phyloP scores from a whole-genome alignment of 768 basidiomycete species.

The Chalciporus chontae region DNA sequence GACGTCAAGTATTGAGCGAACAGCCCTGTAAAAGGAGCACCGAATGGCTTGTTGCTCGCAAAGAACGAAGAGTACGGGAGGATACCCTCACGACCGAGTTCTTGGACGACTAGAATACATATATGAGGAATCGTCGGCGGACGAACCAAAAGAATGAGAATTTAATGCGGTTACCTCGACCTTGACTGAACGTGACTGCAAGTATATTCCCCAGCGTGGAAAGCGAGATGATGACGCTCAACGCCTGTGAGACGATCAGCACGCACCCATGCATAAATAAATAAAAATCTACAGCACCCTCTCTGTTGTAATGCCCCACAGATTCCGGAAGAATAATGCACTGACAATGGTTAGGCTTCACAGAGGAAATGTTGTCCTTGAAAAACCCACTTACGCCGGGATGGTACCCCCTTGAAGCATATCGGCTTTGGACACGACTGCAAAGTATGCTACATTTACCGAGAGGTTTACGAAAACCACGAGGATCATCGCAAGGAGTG shows the following conservation, averaged over 20 bases:
- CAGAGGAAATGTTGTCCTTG: neutral
- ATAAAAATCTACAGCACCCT: slow-evolving; percentile 35
- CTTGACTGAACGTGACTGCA: slow-evolving; percentile 61
- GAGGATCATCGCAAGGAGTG: slow-evolving; percentile 57
- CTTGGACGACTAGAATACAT: slow-evolving; percentile 56
- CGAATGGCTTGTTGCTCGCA: slow-evolving; percentile 68
- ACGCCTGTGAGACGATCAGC: slow-evolving; percentile 35
- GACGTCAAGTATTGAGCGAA: slow-evolving; percentile 61
- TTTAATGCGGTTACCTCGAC: slow-evolving; percentile 43
- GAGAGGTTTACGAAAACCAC: slow-evolving; percentile 59
- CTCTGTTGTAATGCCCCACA: slow-evolving; percentile 62
- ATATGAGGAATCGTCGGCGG: neutral
- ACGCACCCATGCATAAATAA: neutral
- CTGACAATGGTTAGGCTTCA: slow-evolving; percentile 28
- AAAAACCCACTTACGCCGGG: slow-evolving; percentile 49
- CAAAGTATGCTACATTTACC: slow-evolving; percentile 71
- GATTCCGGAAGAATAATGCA: slow-evolving; percentile 70
- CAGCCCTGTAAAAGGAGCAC: slow-evolving; percentile 61
- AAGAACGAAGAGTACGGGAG: slow-evolving; percentile 66
- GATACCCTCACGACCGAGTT: slow-evolving; percentile 68
- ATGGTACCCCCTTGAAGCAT: slow-evolving; percentile 60
- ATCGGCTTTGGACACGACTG: slow-evolving; percentile 66
- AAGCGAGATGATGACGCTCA: slow-evolving; percentile 60
- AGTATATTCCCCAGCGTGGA: slow-evolving; percentile 65
- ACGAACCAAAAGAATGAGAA: no score